phyloP scores from a whole-genome alignment of 2,329 filamentous ascomycete species.

The Aspergillus neoniger region DNA sequence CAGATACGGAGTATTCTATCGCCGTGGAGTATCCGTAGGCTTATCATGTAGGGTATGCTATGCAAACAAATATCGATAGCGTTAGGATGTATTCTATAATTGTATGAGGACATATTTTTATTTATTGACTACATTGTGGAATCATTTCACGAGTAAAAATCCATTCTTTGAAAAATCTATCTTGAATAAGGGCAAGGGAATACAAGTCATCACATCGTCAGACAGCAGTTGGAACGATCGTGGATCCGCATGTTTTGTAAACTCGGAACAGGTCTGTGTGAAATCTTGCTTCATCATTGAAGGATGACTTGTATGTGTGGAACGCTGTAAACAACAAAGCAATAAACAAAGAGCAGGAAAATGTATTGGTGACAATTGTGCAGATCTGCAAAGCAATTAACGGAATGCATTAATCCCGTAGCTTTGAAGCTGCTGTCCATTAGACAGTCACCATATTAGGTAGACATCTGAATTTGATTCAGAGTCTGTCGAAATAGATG shows the following conservation, averaged over 20 bases:
- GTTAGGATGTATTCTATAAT: too few relatives aligned
- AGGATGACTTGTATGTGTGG: slow-evolving; percentile 9
- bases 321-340: neutral
- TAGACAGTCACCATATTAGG: neutral
- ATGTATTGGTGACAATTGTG: neutral
- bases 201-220: slow-evolving; percentile 39
- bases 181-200: slow-evolving; percentile 10
- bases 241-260: slow-evolving; percentile 53
- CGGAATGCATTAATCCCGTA: too few relatives aligned
- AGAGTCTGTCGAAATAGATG: too few relatives aligned
- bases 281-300: slow-evolving; percentile 60
- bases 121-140: too few relatives aligned
- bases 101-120: too few relatives aligned
- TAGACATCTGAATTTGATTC: too few relatives aligned
- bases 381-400: too few relatives aligned
- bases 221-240: slow-evolving; percentile 51
- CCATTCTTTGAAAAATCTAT: neutral
- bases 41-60: too few relatives aligned
- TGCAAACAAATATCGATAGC: too few relatives aligned
- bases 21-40: too few relatives aligned
- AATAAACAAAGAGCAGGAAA: neutral
- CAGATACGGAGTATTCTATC: too few relatives aligned
- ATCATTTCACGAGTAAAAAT: too few relatives aligned
- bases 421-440: neutral
- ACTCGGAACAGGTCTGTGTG: slow-evolving; percentile 67